Base-by-base conservation (phyloP, 495 filamentous ascomycete genomes). In the Penicillium herquei region DNA sequence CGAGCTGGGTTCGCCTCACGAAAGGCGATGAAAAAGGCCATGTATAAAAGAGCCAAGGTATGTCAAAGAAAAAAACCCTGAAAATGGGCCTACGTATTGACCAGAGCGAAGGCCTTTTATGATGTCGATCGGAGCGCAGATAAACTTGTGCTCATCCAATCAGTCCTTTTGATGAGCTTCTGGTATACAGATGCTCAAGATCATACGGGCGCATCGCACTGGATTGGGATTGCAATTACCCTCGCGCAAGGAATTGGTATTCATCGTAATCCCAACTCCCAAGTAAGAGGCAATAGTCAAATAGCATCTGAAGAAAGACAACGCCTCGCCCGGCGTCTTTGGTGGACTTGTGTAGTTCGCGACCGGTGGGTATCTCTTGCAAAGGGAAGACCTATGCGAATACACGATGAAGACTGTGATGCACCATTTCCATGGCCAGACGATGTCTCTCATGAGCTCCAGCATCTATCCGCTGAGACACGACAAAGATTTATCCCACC, bases 331-430 rank as follows among this genome's bases (percentile, higher is more conserved):
- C 37, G 37, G 9, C 49, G 49, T 18, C 35, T 51, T 9, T 51
- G 49, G 49, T 51, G 49, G 49, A 51, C 49, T 4, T 51, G 49
- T 16, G 8, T 51, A 3, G 13, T 51, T 18, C 49, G 49, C 10
- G 49, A 51, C 30, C 49, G 49, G 14, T 51, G 49, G 49, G 35
- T 51, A 26, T 51, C 49, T 12, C 13, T 51, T 13, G 49, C 49
- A 3, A 51, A 51, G 21, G 49, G 49, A 11, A 34, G 49, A 21
- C 49, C 49, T 1, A 51, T 51, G 49, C 34, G 49, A 16, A 51
- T 51, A 16, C 49, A 51, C 16, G 49, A 51, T 51, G 49, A 51
- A 51, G 49, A 51, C 31, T 40, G 35, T 30, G 49, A 51, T 32
- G 49, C 35, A 8, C 16, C n/a, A 2, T 39, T 51, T 10, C 49